Evolutionary conservation across 768 basidiomycete genomes (phyloP).

Genomic region (Agrocybe pediades): DNA sequence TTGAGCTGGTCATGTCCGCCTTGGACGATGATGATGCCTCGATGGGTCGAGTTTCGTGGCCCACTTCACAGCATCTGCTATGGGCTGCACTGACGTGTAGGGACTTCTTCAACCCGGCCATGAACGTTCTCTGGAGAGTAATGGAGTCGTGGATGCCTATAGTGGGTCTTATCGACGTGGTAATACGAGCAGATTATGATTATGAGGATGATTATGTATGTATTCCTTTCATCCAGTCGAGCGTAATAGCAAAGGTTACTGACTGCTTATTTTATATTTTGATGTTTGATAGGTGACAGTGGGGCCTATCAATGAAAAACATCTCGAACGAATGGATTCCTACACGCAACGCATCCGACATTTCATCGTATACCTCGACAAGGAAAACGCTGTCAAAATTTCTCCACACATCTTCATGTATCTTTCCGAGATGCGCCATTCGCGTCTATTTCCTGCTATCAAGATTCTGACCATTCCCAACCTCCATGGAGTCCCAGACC

Average conservation of each 20-base stretch:
- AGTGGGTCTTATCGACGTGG: conserved; percentile 3
- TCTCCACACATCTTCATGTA: neutral
- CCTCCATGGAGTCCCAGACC: no score
- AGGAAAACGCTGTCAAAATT: neutral
- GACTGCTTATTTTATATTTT: no score
- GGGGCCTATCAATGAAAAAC: no score
- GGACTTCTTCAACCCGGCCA: conserved; percentile 8
- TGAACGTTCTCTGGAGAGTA: conserved; percentile 6
- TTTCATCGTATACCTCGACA: neutral
- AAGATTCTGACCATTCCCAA: neutral
- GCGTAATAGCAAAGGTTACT: no score
- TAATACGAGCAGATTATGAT: no score
- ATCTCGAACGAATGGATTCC: no score
- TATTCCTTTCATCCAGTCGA: no score
- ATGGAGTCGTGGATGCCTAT: conserved; percentile 2
- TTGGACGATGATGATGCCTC: neutral
- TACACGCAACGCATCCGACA: neutral
- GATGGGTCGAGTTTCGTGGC: neutral
- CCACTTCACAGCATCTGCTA: conserved; percentile 4
- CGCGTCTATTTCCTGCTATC: neutral
- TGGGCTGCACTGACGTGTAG: conserved; percentile 2
- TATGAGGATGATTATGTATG: no score
- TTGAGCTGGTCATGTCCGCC: neutral
- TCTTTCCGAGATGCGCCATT: neutral
- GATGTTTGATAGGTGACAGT: no score